phyloP scores from a whole-genome alignment of 495 filamentous ascomycete species.

The Corynascus novoguineensis region DNA sequence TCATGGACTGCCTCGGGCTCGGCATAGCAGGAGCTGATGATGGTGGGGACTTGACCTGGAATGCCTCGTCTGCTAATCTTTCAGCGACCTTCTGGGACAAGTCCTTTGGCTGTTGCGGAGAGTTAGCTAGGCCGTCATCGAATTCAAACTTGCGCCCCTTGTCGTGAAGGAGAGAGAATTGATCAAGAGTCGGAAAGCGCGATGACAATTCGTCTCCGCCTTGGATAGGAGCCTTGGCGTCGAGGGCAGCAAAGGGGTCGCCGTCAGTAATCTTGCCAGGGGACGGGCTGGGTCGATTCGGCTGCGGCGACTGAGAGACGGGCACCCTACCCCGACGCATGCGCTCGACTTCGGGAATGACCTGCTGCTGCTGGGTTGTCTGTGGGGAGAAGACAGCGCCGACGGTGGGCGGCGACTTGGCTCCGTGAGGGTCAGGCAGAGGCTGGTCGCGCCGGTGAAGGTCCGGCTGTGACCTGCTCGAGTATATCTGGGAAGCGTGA shows the following conservation, averaged over 20 bases:
- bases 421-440: slow-evolving; percentile 24
- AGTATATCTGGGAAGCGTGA: slow-evolving; percentile 65
- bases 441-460: slow-evolving; percentile 22
- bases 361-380: slow-evolving; percentile 59
- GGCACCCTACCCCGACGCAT: slow-evolving; percentile 87
- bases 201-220: slow-evolving; percentile 72
- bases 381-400: slow-evolving; percentile 67
- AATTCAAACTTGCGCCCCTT: slow-evolving; percentile 87
- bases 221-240: slow-evolving; percentile 53
- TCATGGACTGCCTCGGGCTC: slow-evolving; percentile 33
- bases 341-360: slow-evolving; percentile 84
- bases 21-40: slow-evolving; percentile 17
- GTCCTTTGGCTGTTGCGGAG: slow-evolving; percentile 51
- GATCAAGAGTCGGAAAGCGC: slow-evolving; percentile 85
- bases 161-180: slow-evolving; percentile 87
- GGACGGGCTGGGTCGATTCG: slow-evolving; percentile 65
- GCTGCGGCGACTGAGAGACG: slow-evolving; percentile 41
- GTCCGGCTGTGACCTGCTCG: slow-evolving; percentile 51
- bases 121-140: slow-evolving; percentile 47
- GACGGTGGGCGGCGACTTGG: slow-evolving; percentile 51
- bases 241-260: slow-evolving; percentile 87
- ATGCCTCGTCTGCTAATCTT: slow-evolving; percentile 80
- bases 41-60: slow-evolving; percentile 27
- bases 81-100: slow-evolving; percentile 72
- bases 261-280: slow-evolving; percentile 61